Percentiles rank a stretch among this genome's conserved stretches.
phyloP scores from a whole-genome alignment of 148 eudicot species.

The Rhododendron simsii region DNA sequence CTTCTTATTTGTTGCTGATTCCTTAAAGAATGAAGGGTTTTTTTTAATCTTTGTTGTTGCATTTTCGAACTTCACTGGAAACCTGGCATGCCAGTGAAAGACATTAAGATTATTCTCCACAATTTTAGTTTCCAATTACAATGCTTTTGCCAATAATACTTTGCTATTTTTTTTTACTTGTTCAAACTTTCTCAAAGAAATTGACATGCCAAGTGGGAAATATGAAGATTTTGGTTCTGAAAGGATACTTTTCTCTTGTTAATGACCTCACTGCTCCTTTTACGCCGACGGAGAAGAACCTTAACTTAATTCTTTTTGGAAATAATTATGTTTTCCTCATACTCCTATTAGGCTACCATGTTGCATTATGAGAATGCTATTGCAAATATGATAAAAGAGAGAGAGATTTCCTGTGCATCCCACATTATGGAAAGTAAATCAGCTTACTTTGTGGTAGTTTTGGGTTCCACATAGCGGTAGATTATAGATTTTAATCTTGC shows the following conservation, averaged over 20 bases:
- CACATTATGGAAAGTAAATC: neutral
- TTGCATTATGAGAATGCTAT: neutral
- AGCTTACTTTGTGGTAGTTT: neutral
- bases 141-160: neutral
- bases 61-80: neutral
- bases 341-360: neutral
- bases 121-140: neutral
- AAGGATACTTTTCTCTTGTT: neutral
- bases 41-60: neutral
- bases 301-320: neutral
- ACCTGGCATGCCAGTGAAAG: neutral
- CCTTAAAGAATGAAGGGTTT: neutral
- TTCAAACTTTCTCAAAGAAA: neutral
- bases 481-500: neutral
- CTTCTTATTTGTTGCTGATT: neutral
- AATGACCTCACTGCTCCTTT: neutral
- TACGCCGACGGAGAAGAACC: neutral
- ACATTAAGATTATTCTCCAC: neutral
- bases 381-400: neutral
- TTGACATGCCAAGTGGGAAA: neutral
- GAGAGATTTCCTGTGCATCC: neutral
- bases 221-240: neutral
- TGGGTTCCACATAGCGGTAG: neutral
- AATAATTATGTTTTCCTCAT: neutral
- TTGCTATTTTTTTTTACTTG: neutral